Evolutionary conservation across 768 basidiomycete species (phyloP).

Genomic region (Clitopilus hobsonii): DNA sequence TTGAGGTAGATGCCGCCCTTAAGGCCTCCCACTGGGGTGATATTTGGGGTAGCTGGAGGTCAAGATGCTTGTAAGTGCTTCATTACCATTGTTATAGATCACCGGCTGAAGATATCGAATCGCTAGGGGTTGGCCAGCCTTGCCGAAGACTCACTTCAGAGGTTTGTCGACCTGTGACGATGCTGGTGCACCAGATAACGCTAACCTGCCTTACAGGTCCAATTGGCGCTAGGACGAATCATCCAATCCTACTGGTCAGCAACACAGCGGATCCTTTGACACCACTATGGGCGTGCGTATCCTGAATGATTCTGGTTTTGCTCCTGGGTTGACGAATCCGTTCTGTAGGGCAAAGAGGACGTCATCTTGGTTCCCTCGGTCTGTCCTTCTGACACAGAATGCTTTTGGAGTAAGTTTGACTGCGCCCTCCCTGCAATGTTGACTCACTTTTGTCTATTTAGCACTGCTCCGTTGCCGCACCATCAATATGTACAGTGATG

Average conservation of each 20-base stretch:
- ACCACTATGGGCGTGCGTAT: not conserved
- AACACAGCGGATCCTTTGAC: conserved; percentile 15
- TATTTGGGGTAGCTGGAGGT: conserved; percentile 21
- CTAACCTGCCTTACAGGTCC: conserved; percentile 13
- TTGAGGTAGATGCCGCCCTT: conserved; percentile 18
- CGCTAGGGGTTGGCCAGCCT: conserved; percentile 21
- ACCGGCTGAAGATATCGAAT: not conserved
- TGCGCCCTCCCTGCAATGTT: not conserved
- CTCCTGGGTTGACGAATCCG: not conserved
- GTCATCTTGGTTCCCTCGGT: conserved; percentile 28
- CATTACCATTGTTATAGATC: not conserved
- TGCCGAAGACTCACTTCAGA: conserved; percentile 18
- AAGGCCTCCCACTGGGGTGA: conserved; percentile 25
- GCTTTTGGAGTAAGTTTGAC: conserved; percentile 27
- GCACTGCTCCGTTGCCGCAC: not conserved
- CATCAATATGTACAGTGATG: not conserved
- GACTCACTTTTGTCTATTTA: not conserved
- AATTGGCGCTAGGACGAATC: conserved; percentile 7
- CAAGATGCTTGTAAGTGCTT: conserved; percentile 26
- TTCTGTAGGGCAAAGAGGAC: conserved; percentile 31
- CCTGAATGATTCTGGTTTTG: not conserved
- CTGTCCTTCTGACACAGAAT: conserved; percentile 37
- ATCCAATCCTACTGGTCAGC: conserved; percentile 1
- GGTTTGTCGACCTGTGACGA: conserved; percentile 7
- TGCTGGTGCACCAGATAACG: not conserved